Evolutionary conservation across 805 yeast species (phyloP).

Genomic region (Candida pseudofarinosa): DNA sequence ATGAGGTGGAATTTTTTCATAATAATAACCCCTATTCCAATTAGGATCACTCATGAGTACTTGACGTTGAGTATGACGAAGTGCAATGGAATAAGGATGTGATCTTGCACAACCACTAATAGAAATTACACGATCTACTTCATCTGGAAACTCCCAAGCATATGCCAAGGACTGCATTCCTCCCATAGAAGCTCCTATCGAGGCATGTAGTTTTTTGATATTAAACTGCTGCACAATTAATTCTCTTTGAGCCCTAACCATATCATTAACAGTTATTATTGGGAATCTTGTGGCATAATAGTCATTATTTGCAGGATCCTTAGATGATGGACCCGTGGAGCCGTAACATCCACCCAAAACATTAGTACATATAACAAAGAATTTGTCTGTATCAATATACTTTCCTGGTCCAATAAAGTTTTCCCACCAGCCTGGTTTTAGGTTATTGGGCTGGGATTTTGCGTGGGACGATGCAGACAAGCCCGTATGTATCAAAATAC

Average conservation of each 20-base stretch:
- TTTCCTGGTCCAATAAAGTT: slow-evolving; percentile 82
- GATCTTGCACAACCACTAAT: slow-evolving; percentile 92
- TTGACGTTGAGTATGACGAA: slow-evolving; percentile 90
- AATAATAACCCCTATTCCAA: slow-evolving; percentile 89
- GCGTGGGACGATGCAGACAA: slow-evolving; percentile 94
- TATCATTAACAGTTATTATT: slow-evolving; percentile 77
- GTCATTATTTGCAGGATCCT: slow-evolving; percentile 62
- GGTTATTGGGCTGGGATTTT: slow-evolving; percentile 66
- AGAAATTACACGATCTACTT: slow-evolving; percentile 68
- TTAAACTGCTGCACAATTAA: slow-evolving; percentile 61
- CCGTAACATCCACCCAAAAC: slow-evolving; percentile 95
- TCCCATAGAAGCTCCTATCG: slow-evolving; percentile 94
- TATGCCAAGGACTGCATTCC: slow-evolving; percentile 96
- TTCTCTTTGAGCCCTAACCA: slow-evolving; percentile 84
- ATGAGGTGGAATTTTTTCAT: slow-evolving; percentile 80
- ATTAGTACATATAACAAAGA: slow-evolving; percentile 82
- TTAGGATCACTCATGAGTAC: slow-evolving; percentile 92
- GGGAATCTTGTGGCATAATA: slow-evolving; percentile 88
- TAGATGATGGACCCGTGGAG: slow-evolving; percentile 85
- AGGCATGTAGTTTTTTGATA: slow-evolving; percentile 63
- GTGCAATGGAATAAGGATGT: slow-evolving; percentile 90
- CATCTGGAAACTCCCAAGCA: slow-evolving; percentile 77
- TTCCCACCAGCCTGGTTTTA: slow-evolving; percentile 93
- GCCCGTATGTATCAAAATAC: slow-evolving; percentile 83
- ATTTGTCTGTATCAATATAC: slow-evolving; percentile 76